Evolutionary conservation across 257 asterid genomes (phyloP).

Genomic region (Knoxia roxburghii): DNA sequence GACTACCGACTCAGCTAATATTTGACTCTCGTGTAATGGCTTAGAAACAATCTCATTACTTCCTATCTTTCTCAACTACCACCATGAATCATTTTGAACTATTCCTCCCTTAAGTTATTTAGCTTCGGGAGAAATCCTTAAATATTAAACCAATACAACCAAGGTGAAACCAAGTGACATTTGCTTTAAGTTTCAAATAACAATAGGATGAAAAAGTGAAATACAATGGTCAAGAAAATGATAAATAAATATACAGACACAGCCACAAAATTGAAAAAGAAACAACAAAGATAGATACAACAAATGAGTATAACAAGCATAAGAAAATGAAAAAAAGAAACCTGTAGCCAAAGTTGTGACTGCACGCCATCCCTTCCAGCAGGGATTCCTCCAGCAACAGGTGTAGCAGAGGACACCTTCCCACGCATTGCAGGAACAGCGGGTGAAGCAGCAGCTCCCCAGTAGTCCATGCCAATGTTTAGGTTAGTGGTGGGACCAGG

Average conservation of each 20-base stretch:
- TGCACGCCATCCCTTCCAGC: slow-evolving; percentile 59
- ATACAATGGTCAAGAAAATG: not conserved
- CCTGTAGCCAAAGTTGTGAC: slow-evolving; percentile 77
- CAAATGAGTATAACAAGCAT: not conserved
- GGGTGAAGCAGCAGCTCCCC: slow-evolving; percentile 60
- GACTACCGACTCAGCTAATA: not conserved
- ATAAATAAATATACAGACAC: slow-evolving; percentile 1
- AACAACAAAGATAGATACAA: not conserved
- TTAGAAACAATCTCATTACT: not conserved
- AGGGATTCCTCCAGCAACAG: slow-evolving; percentile 53
- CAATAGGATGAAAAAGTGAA: not conserved
- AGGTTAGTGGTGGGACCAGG: slow-evolving; percentile 87
- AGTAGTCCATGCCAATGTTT: slow-evolving; percentile 88
- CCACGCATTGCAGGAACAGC: slow-evolving; percentile 61
- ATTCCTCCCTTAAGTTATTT: no score
- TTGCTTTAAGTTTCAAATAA: not conserved
- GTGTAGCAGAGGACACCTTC: slow-evolving; percentile 49
- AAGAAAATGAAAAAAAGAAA: slow-evolving; percentile 13
- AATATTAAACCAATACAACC: not conserved
- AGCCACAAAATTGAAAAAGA: slow-evolving; percentile 6
- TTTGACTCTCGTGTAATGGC: not conserved
- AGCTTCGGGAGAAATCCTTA: no score
- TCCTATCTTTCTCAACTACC: not conserved
- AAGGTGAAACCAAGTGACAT: not conserved
- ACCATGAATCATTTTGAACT: not conserved